These are phyloP conservation scores for Silene conica DNA, from an alignment of 148 eudicot genomes.

Conservation along the genomic window DNA sequence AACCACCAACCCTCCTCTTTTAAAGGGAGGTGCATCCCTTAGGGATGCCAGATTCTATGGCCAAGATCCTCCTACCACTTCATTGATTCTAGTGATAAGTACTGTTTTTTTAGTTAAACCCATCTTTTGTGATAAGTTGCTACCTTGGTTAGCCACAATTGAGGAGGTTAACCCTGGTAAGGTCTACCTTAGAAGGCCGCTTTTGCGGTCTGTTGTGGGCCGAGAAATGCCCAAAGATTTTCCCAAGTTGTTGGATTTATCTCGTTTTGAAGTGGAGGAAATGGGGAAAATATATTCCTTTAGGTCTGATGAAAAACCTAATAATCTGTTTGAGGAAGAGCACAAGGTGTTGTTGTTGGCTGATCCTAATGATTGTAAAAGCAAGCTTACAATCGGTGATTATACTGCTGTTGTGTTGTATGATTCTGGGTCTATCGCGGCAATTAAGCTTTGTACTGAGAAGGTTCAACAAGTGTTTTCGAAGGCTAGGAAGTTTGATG, in stretches of 20 bases:
- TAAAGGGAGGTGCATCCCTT: background rate
- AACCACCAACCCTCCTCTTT: background rate
- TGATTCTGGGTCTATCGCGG: background rate
- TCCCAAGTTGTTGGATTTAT: background rate
- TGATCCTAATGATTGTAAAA: background rate
- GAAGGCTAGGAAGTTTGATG: conserved; percentile 2
- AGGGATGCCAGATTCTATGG: background rate
- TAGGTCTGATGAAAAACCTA: background rate
- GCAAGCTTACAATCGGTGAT: background rate
- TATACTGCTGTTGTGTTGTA: conserved; percentile 6
- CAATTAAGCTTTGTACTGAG: background rate
- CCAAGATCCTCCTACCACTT: background rate
- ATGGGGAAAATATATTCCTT: conserved; percentile 4
- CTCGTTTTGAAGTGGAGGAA: background rate
- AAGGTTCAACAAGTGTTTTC: background rate
- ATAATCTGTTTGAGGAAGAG: background rate
- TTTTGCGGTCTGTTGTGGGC: background rate
- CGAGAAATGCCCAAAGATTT: background rate
- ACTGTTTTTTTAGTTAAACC: background rate
- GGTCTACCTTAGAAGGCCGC: background rate
- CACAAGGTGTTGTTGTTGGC: conserved; percentile 5
- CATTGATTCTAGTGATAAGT: background rate
- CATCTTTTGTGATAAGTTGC: background rate
- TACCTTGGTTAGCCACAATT: conserved; percentile 8
- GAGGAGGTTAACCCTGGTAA: conserved; percentile 15